Conservation (phyloP, 1,284 basidiomycete genomes). For the Ganoderma multipileum region DNA sequence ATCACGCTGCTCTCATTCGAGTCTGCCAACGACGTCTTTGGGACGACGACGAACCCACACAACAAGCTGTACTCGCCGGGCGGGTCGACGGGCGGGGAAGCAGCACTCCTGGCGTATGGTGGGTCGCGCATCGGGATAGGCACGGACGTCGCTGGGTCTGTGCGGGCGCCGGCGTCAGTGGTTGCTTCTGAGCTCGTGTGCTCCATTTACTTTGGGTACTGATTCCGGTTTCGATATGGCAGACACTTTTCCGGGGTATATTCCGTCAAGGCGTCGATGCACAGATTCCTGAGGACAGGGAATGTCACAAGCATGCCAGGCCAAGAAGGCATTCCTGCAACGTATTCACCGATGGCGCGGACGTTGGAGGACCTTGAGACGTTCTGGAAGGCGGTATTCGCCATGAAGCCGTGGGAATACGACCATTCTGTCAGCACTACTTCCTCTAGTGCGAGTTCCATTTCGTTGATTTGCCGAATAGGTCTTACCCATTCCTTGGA, state of each 20-base stretch:
- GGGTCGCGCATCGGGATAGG: slow-evolving; percentile 79
- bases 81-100: slow-evolving; percentile 77
- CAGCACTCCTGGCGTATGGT: slow-evolving; percentile 70
- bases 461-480: slow-evolving; percentile 25
- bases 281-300: slow-evolving; percentile 59
- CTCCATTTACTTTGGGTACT: neutral
- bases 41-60: slow-evolving; percentile 72
- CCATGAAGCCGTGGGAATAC: slow-evolving; percentile 66
- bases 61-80: slow-evolving; percentile 64
- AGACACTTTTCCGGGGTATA: slow-evolving; percentile 42
- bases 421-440: slow-evolving; percentile 56
- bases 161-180: slow-evolving; percentile 81
- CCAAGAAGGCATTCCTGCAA: slow-evolving; percentile 50
- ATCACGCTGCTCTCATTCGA: slow-evolving; percentile 82
- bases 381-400: slow-evolving; percentile 52
- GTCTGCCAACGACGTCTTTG: slow-evolving; percentile 75
- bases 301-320: slow-evolving; percentile 60
- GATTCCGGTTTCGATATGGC: neutral
- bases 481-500: slow-evolving; percentile 64
- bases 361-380: slow-evolving; percentile 42
- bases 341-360: slow-evolving; percentile 43
- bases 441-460: neutral
- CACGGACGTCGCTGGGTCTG: slow-evolving; percentile 74
- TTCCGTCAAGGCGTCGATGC: slow-evolving; percentile 43
- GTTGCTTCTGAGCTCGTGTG: neutral